Percentiles rank a stretch among this genome's conserved stretches.
These are phyloP conservation scores for Magnaporthiopsis incrustans DNA, from an alignment of 2,329 filamentous ascomycete genomes.

Conservation along the genomic window DNA sequence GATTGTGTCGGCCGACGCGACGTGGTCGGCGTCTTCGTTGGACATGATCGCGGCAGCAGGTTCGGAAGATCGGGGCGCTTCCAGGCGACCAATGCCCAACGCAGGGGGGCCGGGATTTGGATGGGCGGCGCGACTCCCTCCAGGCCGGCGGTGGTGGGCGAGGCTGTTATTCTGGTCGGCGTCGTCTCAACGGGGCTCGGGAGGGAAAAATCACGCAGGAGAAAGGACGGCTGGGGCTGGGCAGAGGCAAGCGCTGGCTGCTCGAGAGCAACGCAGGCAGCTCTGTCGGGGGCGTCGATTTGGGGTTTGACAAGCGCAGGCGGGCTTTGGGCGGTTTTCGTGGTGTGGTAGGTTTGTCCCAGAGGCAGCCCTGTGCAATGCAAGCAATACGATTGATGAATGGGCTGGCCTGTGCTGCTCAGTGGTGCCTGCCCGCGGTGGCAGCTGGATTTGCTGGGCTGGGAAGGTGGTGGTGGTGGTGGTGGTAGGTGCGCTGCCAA, in stretches of 20 bases:
- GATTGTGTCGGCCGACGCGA: constrained; percentile 27
- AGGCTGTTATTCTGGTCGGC: constrained; percentile 2
- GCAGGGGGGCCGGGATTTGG: constrained; percentile 4
- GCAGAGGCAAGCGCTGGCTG: constrained; percentile 5
- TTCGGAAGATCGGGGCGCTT: constrained; percentile 13
- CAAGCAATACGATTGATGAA: constrained; percentile 8
- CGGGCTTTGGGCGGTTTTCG: not conserved
- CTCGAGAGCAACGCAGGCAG: constrained; percentile 6
- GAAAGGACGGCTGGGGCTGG: not conserved
- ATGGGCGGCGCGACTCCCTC: not conserved
- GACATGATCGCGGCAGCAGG: constrained; percentile 36
- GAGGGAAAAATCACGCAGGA: not conserved
- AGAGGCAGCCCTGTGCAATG: constrained; percentile 1
- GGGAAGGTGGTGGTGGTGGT: not conserved
- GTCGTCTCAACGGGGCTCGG: not conserved
- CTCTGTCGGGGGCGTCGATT: not conserved
- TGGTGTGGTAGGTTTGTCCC: not conserved
- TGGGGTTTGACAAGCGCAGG: constrained; percentile 1
- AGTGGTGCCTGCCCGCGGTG: not conserved
- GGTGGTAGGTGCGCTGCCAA: constrained; percentile 1
- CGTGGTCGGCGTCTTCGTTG: constrained; percentile 44
- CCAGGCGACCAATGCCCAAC: constrained; percentile 16
- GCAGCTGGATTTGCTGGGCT: not conserved
- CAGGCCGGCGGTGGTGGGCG: constrained; percentile 4
- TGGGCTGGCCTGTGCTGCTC: constrained; percentile 3